phyloP scores from a whole-genome alignment of 2,329 filamentous ascomycete species.

The Xenoacremonium recifei region DNA sequence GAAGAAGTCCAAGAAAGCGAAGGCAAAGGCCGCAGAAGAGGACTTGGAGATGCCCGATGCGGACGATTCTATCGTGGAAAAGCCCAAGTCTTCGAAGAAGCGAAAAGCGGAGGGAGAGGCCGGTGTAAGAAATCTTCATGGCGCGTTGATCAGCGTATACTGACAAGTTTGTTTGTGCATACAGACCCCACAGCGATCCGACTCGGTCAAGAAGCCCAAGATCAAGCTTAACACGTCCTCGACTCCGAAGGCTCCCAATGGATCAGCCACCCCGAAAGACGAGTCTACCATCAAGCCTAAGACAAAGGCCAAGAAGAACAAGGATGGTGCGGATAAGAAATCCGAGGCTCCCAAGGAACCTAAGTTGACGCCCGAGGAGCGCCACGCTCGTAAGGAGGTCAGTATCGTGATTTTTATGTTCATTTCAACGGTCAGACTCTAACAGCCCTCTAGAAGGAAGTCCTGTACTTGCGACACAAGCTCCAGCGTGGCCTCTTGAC shows the following conservation, averaged over 20 bases:
- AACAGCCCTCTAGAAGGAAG: slow-evolving; percentile 58
- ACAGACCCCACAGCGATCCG: slow-evolving; percentile 56
- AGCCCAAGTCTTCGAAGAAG: slow-evolving; percentile 67
- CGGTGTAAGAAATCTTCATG: slow-evolving; percentile 41
- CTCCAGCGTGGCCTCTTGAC: slow-evolving; percentile 92
- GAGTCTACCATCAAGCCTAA: slow-evolving; percentile 55
- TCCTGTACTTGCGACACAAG: slow-evolving; percentile 92
- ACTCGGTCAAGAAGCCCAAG: slow-evolving; percentile 67
- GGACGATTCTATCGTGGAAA: slow-evolving; percentile 52
- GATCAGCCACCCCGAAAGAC: slow-evolving; percentile 52
- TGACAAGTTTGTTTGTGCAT: too few species aligned
- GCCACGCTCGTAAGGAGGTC: slow-evolving; percentile 58
- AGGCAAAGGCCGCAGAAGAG: slow-evolving; percentile 53
- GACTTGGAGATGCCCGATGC: slow-evolving; percentile 62
- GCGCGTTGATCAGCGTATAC: slow-evolving; percentile 4
- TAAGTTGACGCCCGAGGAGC: slow-evolving; percentile 58
- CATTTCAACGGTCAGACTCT: slow-evolving; percentile 22
- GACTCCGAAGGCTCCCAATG: slow-evolving; percentile 69
- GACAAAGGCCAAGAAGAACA: slow-evolving; percentile 54
- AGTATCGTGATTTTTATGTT: slow-evolving; percentile 17
- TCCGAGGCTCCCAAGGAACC: slow-evolving; percentile 53
- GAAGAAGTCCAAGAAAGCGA: slow-evolving; percentile 39
- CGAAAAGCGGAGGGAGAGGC: slow-evolving; percentile 83
- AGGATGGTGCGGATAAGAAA: slow-evolving; percentile 60
- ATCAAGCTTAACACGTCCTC: slow-evolving; percentile 63